Evolutionary conservation across 495 filamentous ascomycete genomes (phyloP).

Genomic region (Physcia stellaris): DNA sequence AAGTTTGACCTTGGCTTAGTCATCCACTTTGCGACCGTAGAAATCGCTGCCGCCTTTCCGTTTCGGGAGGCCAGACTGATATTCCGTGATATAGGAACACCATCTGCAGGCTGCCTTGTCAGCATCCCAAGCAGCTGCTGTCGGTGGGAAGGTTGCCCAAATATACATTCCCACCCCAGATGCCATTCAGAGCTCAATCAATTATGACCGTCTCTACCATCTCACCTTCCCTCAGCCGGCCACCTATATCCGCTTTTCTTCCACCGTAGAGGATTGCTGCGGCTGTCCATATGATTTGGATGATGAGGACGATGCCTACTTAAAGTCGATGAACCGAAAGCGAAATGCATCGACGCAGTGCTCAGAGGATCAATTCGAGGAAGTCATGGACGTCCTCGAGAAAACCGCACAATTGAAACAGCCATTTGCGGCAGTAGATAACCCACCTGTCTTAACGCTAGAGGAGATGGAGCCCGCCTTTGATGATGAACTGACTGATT

Average conservation of each 20-base stretch:
- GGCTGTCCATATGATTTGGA: constrained; percentile 86
- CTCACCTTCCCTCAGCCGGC: constrained; percentile 65
- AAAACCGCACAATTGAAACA: constrained; percentile 66
- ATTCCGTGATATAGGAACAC: constrained; percentile 60
- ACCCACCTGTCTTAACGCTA: constrained; percentile 62
- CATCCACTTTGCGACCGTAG: constrained; percentile 22
- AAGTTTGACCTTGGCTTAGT: constrained; percentile 39
- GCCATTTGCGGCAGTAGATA: constrained; percentile 78
- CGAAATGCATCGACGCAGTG: constrained; percentile 44
- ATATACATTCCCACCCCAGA: constrained; percentile 81
- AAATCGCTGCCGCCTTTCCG: constrained; percentile 9
- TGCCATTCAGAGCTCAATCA: constrained; percentile 54
- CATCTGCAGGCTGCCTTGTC: constrained; percentile 91
- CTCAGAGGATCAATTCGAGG: constrained; percentile 82
- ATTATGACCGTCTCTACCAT: constrained; percentile 82
- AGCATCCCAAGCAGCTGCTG: constrained; percentile 48
- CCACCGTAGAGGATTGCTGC: constrained; percentile 89
- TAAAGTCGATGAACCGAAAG: constrained; percentile 73
- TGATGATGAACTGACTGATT: constrained; percentile 53
- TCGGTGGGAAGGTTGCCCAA: constrained; percentile 56
- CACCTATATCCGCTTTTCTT: constrained; percentile 94
- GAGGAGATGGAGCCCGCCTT: constrained; percentile 69
- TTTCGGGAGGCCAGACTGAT: constrained; percentile 8
- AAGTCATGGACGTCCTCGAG: constrained; percentile 90
- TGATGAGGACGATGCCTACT: constrained; percentile 71